Percentiles rank a stretch among this genome's conserved stretches.
Conservation (phyloP, 148 eudicot species). For the Suaeda aralocaspica region DNA sequence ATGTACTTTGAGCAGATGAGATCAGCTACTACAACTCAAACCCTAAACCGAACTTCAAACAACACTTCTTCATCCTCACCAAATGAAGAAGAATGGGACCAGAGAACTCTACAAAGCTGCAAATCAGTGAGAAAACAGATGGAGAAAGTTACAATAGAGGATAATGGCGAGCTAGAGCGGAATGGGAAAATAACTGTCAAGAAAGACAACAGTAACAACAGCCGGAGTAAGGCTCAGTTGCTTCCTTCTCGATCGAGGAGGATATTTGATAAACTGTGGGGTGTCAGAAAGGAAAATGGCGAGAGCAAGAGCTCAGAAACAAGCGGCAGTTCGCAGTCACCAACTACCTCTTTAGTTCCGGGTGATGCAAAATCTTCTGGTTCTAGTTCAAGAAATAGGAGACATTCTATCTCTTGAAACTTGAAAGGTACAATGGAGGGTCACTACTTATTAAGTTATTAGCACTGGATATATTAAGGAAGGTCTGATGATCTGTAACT, state of each 20-base stretch:
- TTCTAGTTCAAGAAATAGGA: conserved; percentile 45
- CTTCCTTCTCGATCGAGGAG: conserved; percentile 80
- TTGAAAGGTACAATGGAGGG: not conserved
- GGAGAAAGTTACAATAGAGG: conserved; percentile 47
- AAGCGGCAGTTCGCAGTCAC: conserved; percentile 74
- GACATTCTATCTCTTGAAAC: conserved; percentile 58
- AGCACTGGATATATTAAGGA: conserved; percentile 14
- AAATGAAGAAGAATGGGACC: conserved; percentile 50
- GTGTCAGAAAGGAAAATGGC: conserved; percentile 49
- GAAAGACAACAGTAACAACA: conserved; percentile 35
- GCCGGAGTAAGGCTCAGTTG: conserved; percentile 55
- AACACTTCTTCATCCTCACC: conserved; percentile 35
- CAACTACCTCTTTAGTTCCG: conserved; percentile 49
- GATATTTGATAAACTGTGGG: conserved; percentile 75
- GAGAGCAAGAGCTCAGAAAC: conserved; percentile 84
- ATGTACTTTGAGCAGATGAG: conserved; percentile 69
- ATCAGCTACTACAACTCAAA: conserved; percentile 40
- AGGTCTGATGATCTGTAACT: conserved; percentile 17
- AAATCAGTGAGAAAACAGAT: conserved; percentile 50
- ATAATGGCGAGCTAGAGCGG: conserved; percentile 26
- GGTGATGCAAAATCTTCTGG: conserved; percentile 58
- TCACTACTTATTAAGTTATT: no score
- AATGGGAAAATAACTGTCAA: conserved; percentile 37
- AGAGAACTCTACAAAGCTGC: conserved; percentile 31
- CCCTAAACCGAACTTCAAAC: conserved; percentile 24